A percentile compares a stretch with the other conserved stretches of the same genome.
These are phyloP conservation scores for Albizia julibrissin DNA, from an alignment of 306 rosid genomes.

Conservation along the genomic window DNA sequence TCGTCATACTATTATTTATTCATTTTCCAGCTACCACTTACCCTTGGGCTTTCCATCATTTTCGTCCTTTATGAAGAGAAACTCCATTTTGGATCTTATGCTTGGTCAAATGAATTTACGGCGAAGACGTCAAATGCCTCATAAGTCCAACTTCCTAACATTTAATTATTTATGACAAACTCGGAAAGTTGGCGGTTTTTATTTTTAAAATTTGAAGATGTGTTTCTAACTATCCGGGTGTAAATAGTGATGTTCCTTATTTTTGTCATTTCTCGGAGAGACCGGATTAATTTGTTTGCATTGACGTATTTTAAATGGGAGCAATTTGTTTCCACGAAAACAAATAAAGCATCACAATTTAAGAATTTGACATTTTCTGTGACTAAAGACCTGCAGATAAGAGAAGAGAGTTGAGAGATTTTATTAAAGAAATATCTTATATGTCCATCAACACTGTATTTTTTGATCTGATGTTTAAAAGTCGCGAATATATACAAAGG, in stretches of 20 bases:
- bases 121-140: background rate
- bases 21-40: background rate
- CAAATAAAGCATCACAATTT: background rate
- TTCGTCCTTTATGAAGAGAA: background rate
- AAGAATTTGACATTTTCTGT: too few relatives aligned
- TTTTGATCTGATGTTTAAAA: background rate
- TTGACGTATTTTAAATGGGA: background rate
- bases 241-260: background rate
- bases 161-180: background rate
- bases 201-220: background rate
- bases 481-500: background rate
- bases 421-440: background rate
- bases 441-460: background rate
- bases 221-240: background rate
- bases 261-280: background rate
- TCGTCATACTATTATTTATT: background rate
- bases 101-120: background rate
- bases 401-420: background rate
- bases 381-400: background rate
- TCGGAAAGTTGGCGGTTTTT: background rate
- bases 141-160: background rate
- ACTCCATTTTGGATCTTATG: background rate
- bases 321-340: background rate
- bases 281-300: background rate
- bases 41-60: background rate